Base-by-base conservation (phyloP, 2,329 filamentous ascomycete species). In the Pseudohalonectria lignicola region DNA sequence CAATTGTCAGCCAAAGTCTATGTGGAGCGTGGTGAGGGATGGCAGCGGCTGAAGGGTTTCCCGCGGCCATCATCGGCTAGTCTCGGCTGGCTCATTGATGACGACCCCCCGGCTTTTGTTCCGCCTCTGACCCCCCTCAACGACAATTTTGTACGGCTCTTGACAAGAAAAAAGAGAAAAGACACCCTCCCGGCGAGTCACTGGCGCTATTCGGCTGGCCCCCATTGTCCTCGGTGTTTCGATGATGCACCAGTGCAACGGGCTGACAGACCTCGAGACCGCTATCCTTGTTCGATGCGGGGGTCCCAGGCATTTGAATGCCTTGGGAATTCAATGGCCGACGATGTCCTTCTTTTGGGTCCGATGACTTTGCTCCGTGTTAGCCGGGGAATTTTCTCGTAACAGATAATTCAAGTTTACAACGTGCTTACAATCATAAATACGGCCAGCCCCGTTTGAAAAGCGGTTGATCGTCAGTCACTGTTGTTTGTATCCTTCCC, bases 41-140 rank as follows among this genome's bases (percentile, higher is more conserved):
- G 39, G 25, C 31, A n/a, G 12, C 42, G 19, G 19, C 18, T 31
- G 39, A 31, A 23, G 19, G 7, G 23, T 7, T 26, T 42, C 36
- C 34, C 30, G 40, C 55, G 54, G 54, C 47, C 42, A 52, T 18
- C 35, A 39, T 49, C 55, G 54, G 55, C 52, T 52, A 49, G 42
- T 41, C 19, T 41, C 54, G 54, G 54, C 50, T 52, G 49, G 44
- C 37, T 17, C 37, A 33, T 47, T 40, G 16, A 31, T 31, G 15
- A 17, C 18, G 17, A 9, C 5, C 35, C 13, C 15, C 25, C 29
- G 28, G 39, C 31, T 29, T 16, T 32, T 31, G 19, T 41, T 41
- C 39, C 39, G 39, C 35, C 39, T 41, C 26, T 8, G 16, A 21
- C 16, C 21, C 17, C 21, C 23, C n/a, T 16, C 26, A 16, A 26